These are phyloP conservation scores for Apiospora pterosperma DNA, from an alignment of 2,329 filamentous ascomycete species.

Conservation along the genomic window DNA sequence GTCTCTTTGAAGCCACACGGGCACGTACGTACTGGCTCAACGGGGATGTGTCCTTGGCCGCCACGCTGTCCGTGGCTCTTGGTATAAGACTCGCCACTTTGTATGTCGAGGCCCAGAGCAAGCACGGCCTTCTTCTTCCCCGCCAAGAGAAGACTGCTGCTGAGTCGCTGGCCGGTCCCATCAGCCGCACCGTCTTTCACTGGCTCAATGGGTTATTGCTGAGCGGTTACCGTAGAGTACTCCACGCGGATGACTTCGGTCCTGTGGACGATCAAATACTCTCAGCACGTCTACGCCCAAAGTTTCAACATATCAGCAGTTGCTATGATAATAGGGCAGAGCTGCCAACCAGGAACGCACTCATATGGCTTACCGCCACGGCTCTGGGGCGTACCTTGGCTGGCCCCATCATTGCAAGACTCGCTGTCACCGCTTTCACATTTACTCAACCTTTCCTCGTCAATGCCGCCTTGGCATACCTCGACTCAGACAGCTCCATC, in stretches of 20 bases:
- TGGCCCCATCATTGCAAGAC: constrained; percentile 9
- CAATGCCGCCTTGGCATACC: constrained; percentile 13
- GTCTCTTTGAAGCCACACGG: constrained; percentile 41
- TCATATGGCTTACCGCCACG: background rate
- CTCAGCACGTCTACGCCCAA: background rate
- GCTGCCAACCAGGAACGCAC: background rate
- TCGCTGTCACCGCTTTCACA: constrained; percentile 14
- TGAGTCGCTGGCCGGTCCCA: background rate
- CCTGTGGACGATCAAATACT: background rate
- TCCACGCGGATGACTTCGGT: background rate
- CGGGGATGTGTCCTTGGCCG: background rate
- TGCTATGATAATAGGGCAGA: background rate
- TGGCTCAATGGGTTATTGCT: background rate
- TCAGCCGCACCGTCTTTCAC: background rate
- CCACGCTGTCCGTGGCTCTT: background rate
- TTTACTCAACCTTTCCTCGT: constrained; percentile 17
- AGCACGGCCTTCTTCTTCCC: background rate
- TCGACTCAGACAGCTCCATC: constrained; percentile 4
- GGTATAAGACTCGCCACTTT: background rate
- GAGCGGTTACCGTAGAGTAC: background rate
- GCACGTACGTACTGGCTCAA: constrained; percentile 40
- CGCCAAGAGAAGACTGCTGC: background rate
- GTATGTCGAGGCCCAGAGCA: background rate
- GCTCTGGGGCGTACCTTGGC: background rate
- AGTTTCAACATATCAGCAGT: background rate